Base-by-base conservation (phyloP, 73 alveolate species). In the Stentor roeselii region DNA sequence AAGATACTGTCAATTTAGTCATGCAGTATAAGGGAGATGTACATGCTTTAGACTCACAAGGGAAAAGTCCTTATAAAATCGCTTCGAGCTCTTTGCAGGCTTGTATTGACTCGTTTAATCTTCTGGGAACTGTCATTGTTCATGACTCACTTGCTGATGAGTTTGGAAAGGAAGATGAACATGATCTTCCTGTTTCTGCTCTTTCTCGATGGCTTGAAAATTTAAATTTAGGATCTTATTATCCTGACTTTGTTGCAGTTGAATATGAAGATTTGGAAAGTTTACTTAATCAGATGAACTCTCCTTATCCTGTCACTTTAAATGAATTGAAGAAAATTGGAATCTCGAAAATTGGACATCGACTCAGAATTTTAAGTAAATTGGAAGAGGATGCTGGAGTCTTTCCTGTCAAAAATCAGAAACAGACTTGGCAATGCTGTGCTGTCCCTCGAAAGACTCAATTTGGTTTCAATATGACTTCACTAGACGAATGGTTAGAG, bases 21-120 rank as follows among this genome's bases (percentile, higher is more conserved):
- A 14, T 76, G 67, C 27, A 76, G n/a, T 41, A 76, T 76, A 40
- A 35, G 14, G 84, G 41, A 21, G 39, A 76, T 41, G 60, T 38
- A 14, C 39, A 27, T 76, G 21, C 39, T 3, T n/a, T n/a, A 37
- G 84, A 76, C 59, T n/a, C 60, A 40, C 74, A 76, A 76, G 84
- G 59, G 39, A 76, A 76, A 35, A 15, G 41, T 21, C 75, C 84
- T 1, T 27, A 36, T 76, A n/a, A 41, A 14, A 36, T 76, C 14
- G 84, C 84, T 1, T 21, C 21, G 6, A 6, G 30, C 21, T 11
- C 6, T 50, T 11, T 50, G 30, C 67, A 50, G 21, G 21, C 6
- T 21, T 11, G 30, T 50, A 50, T 50, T 50, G 67, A 50, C 6
- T 11, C 6, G 30, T 50, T 50, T 50, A 11, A 6, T 50, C 6